phyloP scores from a whole-genome alignment of 2,329 filamentous ascomycete genomes.

The Penicillium oxalicum region DNA sequence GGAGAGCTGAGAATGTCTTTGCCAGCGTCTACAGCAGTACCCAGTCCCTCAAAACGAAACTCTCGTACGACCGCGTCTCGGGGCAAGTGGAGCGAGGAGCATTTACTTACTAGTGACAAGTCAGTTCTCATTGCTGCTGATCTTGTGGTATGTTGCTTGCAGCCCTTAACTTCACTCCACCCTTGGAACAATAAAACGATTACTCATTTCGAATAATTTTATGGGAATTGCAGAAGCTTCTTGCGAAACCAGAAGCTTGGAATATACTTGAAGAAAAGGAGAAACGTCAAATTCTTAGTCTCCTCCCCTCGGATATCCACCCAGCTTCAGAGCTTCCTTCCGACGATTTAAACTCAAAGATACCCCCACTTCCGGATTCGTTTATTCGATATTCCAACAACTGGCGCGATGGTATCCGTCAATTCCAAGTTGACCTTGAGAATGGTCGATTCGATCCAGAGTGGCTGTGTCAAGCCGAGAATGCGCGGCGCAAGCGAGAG shows the following conservation, averaged over 20 bases:
- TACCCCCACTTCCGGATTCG: conserved; percentile 35
- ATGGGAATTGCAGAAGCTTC: conserved; percentile 30
- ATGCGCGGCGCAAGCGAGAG: conserved; percentile 48
- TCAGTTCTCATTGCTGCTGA: conserved; percentile 34
- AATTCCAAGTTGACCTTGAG: conserved; percentile 52
- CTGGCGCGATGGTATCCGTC: conserved; percentile 49
- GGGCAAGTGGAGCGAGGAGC: conserved; percentile 35
- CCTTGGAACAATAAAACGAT: no score
- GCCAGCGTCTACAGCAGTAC: conserved; percentile 12
- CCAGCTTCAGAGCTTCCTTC: conserved; percentile 24
- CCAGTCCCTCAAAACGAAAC: conserved; percentile 27
- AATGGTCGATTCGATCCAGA: conserved; percentile 52
- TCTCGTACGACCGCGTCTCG: conserved; percentile 29
- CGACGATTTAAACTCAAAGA: conserved; percentile 27
- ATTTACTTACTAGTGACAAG: conserved; percentile 34
- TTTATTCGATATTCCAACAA: conserved; percentile 43
- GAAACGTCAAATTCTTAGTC: conserved; percentile 35
- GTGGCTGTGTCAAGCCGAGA: conserved; percentile 52
- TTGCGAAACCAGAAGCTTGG: conserved; percentile 39
- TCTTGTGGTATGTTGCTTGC: conserved; percentile 30
- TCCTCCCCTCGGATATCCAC: conserved; percentile 40
- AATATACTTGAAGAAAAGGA: conserved; percentile 37
- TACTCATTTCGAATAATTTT: background rate
- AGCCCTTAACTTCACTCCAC: no score
- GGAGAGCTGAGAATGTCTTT: conserved; percentile 24